Base-by-base conservation (phyloP, 805 yeast genomes). In the Candida easanensis region DNA sequence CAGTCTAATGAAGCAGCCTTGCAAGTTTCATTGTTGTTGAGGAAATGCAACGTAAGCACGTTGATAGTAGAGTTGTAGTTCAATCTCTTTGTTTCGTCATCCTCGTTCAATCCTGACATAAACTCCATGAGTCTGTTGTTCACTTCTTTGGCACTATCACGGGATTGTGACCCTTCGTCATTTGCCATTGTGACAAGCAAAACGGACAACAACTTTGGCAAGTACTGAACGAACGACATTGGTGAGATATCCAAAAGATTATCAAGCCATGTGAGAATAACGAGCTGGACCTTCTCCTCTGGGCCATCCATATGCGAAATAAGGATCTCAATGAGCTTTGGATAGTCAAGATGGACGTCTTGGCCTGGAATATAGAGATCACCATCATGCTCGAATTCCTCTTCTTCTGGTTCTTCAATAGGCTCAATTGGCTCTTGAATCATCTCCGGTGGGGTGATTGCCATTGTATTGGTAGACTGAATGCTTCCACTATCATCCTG, bases 1-100 rank as follows among this genome's bases (percentile, higher is more conserved):
- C 99, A 93, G 50, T 90, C 96, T 27, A 93, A 67, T 19, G 93
- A 82, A 0, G 95, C 88, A 26, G 88, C 73, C 45, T 93, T 74
- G 0, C 97, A 85, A 22, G 82, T 79, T 48, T 88, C 96, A 52
- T 86, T 82, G 41, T 84, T 88, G 50, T 79, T 81, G 45, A 79
- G 64, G 48, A 85, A 80, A 58, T 89, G 95, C 32, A 79, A 60
- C 4, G 88, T 82, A 43, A 91, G 70, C 4, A 84, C 81, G 45
- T 81, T 80, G 32, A 89, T 80, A 1, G 88, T 80, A 6, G 84
- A 66, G 0, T 79, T 66, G 48, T 79, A 76, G 53, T 79, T 80
- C 13, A 76, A 19, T 30, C 33, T 54, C 38, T 59, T 51, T 26
- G 50, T 51, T n/a, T 56, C 59, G n/a, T 60, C 63, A 10, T 52